Evolutionary conservation across 2,329 filamentous ascomycete genomes (phyloP), one percentile per base, ranked within the genome.

Genomic region (Elsinoe australis): DNA sequence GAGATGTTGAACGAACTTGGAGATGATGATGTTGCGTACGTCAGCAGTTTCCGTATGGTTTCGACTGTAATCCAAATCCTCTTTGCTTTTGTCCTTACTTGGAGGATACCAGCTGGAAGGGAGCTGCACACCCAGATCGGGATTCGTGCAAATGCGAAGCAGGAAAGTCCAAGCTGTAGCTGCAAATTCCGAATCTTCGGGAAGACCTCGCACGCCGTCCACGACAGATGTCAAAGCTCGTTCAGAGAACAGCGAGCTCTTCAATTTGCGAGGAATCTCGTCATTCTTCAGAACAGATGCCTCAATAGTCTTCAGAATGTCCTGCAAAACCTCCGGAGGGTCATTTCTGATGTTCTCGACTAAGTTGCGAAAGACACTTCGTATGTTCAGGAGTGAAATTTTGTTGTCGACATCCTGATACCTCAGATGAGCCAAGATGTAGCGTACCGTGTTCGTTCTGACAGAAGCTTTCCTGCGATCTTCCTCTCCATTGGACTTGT

Each of bases 31-130:
- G 61, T 96, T 96, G 50, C 84, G 82, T 47, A 80, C 76, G 32
- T 67, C 67, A 17, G 68, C 61, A 34, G 77, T 67, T 34, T 70
- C 66, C 24, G 3, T 64, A 60, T 24, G 66, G 69, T 8, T 6
- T 4, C 18, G 33, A 7, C 17, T 15, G n/a, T 48, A 48, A 3
- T 34, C 39, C 6, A 36, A 24, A 17, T 54, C 50, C 14, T 52
- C 52, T 49, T 56, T 51, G 56, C 64, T 56, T 6, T 49, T 51
- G 51, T 84, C 79, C 38, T 75, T 70, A 9, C 78, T 77, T 32
- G 82, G 79, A 5, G 88, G 86, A 64, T 96, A 96, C 65, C 87
- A 85, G n/a, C 88, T 89, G 28, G 79, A 80, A 50, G 86, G 82
- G 3, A 81, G 76, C 47, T 88, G 77, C 46, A 95, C 75, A 10